These are phyloP conservation scores for Citeromyces nyonsensis DNA, from an alignment of 805 yeast species.

Conservation along the genomic window DNA sequence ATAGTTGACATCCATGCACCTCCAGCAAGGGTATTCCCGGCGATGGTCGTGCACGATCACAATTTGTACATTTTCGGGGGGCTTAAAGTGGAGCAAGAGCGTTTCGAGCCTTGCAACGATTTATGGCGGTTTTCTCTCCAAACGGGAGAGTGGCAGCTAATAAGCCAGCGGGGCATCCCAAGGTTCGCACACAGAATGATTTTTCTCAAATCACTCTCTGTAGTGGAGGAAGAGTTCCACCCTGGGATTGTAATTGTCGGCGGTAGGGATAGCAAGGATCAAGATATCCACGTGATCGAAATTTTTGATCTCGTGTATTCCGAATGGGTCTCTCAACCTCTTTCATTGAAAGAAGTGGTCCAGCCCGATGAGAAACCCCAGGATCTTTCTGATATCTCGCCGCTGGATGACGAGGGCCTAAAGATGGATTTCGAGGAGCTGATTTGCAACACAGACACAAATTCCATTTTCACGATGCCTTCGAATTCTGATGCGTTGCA, in stretches of 20 bases:
- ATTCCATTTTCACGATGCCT: too few species aligned
- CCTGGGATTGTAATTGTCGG: constrained; percentile 38
- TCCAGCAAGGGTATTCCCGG: constrained; percentile 41
- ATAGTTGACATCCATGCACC: constrained; percentile 12
- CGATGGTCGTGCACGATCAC: constrained; percentile 32
- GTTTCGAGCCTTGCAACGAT: constrained; percentile 38
- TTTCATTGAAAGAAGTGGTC: neutral
- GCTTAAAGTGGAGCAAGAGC: constrained; percentile 20
- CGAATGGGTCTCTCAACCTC: constrained; percentile 7
- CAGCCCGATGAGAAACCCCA: too few species aligned
- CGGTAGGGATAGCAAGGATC: constrained; percentile 24
- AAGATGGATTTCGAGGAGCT: too few species aligned
- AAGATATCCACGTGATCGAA: constrained; percentile 16
- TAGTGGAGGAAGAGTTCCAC: constrained; percentile 21
- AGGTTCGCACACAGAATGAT: constrained; percentile 42
- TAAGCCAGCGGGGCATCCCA: constrained; percentile 10
- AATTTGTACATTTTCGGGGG: constrained; percentile 56
- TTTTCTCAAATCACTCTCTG: constrained; percentile 19
- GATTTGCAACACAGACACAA: too few species aligned
- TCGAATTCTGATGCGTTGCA: too few species aligned
- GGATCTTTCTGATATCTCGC: too few species aligned
- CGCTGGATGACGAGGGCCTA: too few species aligned
- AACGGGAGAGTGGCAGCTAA: constrained; percentile 32
- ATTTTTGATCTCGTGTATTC: constrained; percentile 29
- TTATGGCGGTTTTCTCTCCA: constrained; percentile 52